Evolutionary conservation across 306 rosid genomes (phyloP).

Genomic region (Vigna radiata): DNA sequence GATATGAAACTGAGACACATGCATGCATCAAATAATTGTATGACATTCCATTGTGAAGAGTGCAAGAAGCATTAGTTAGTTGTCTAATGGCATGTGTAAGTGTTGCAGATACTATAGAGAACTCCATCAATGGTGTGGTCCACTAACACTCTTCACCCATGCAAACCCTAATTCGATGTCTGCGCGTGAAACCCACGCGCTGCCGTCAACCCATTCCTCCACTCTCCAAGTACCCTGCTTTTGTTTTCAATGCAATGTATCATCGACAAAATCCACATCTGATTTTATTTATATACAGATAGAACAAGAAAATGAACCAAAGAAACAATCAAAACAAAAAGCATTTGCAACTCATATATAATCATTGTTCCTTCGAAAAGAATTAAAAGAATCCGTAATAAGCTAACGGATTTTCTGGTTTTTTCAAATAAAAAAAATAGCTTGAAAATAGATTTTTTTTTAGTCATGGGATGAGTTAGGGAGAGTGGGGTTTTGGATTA

Average conservation of each 20-base stretch:
- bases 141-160: not conserved
- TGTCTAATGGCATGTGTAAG: not conserved
- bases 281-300: not conserved
- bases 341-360: not conserved
- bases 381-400: not conserved
- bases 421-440: not conserved
- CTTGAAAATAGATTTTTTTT: not conserved
- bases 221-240: not conserved
- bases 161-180: not conserved
- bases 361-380: not conserved
- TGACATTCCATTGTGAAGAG: conserved; percentile 14
- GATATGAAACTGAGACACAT: not conserved
- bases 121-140: conserved; percentile 1
- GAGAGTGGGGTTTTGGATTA: not conserved
- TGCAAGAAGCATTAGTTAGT: not conserved
- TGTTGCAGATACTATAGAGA: not conserved
- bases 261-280: conserved; percentile 52
- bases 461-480: not conserved
- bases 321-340: not conserved
- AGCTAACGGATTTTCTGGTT: not conserved
- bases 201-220: not conserved
- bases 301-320: not conserved
- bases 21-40: conserved; percentile 23
- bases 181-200: conserved; percentile 4
- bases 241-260: conserved; percentile 59